Conservation (phyloP, 306 rosid genomes). For the Medicago arabica region DNA sequence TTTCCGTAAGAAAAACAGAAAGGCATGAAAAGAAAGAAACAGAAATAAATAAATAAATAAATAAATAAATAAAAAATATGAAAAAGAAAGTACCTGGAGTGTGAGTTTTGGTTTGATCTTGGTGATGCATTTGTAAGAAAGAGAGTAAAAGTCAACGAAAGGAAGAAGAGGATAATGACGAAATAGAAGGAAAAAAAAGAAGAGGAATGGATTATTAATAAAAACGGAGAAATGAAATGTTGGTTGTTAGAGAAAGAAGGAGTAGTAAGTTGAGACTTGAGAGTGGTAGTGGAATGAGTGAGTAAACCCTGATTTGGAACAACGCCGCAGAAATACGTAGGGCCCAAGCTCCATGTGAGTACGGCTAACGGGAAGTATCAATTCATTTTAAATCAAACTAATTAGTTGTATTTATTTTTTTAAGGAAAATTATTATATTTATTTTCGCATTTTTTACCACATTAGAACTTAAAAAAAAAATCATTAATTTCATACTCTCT, state of each 20-base stretch:
- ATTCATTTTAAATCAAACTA: too few relatives aligned
- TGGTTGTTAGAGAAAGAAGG: background rate
- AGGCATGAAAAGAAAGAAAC: slow-evolving; percentile 20
- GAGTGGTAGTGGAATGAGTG: background rate
- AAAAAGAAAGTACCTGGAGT: slow-evolving; percentile 43
- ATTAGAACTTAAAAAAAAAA: too few relatives aligned
- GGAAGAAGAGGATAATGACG: background rate
- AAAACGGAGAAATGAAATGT: background rate
- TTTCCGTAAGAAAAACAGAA: too few relatives aligned
- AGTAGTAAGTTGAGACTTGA: background rate
- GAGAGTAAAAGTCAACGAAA: slow-evolving; percentile 31
- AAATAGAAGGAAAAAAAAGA: background rate
- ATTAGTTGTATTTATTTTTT: too few relatives aligned
- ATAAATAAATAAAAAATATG: too few relatives aligned
- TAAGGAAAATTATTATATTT: too few relatives aligned
- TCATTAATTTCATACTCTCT: too few relatives aligned
- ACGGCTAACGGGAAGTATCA: too few relatives aligned
- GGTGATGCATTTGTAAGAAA: slow-evolving; percentile 41
- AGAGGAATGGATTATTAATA: background rate
- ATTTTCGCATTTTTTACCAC: too few relatives aligned
- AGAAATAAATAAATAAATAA: slow-evolving; percentile 9
- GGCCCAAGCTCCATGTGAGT: background rate
- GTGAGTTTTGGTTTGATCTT: slow-evolving; percentile 43
- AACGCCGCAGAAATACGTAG: slow-evolving; percentile 12
- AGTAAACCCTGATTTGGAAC: slow-evolving; percentile 7